Evolutionary conservation across 495 filamentous ascomycete species (phyloP), one percentile per base, ranked within the genome.

Genomic region (Oidiodendron maius): DNA sequence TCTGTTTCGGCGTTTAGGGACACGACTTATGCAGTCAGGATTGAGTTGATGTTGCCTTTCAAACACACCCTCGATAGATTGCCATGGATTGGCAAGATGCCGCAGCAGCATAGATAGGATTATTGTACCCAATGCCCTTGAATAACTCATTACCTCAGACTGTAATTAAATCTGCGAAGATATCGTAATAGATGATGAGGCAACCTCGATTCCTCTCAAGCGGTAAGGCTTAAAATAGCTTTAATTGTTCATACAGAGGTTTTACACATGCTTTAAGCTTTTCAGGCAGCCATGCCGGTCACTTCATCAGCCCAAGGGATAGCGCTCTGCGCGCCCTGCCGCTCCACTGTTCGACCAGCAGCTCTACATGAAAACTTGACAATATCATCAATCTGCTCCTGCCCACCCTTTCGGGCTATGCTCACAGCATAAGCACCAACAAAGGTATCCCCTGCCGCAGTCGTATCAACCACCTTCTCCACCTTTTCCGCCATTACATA

Each of bases 391-490:
- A 5, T 12, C 5, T 5, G 26, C 5, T 5, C 5, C 26, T 30
- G 5, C 5, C 12, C 5, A 5, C 12, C 12, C 26, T 72, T 76
- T 50, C 71, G 74, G 1, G 72, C 74, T 12, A 84, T 72, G 41
- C 76, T 74, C 16, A 91, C 78, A 3, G 91, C 87, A 68, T 95
- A 96, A 32, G 73, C 80, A 2, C 93, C 93, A 2, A 94, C 87
- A 66, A 95, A 98, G 3, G 91, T 95, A 64, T 98, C 93, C 0
- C 93, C 93, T 13, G 91, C 93, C 0, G 84, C 91, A 3, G 93
- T 98, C 4, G 91, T 97, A 68, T 98, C 93, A 4, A 95, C 75
- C 17, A 96, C 91, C 46, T 74, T 79, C 56, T 59, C 69, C 51
- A 75, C 79, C 60, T 74, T 80, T 55, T 71, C 74, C 9, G 80